These are phyloP conservation scores for Teratosphaeria nubilosa DNA, from an alignment of 2,329 filamentous ascomycete species.

Conservation along the genomic window DNA sequence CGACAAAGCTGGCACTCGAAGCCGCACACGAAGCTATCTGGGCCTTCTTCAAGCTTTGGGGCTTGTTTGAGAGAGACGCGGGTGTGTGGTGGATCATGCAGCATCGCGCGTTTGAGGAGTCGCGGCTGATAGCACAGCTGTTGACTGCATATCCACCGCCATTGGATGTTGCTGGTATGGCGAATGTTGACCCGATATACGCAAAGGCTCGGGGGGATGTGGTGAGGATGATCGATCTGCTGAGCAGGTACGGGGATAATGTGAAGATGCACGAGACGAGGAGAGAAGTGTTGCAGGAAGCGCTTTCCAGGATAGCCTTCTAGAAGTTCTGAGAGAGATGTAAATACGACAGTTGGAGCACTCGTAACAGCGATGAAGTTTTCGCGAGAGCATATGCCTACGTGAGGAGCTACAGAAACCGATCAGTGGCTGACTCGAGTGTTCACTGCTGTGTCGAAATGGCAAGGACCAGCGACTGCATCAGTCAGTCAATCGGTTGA, in stretches of 20 bases:
- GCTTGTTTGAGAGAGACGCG: conserved; percentile 58
- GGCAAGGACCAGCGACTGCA: no score
- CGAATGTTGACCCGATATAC: conserved; percentile 20
- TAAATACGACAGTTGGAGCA: no score
- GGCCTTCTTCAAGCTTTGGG: conserved; percentile 64
- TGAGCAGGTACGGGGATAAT: conserved; percentile 34
- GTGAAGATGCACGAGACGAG: conserved; percentile 39
- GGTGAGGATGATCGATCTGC: conserved; percentile 34
- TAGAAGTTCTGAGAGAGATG: not conserved
- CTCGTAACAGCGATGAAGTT: no score
- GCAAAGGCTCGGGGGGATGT: conserved; percentile 34
- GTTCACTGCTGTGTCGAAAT: no score
- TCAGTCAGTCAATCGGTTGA: no score
- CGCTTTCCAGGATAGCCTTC: conserved; percentile 7
- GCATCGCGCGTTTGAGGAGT: conserved; percentile 67
- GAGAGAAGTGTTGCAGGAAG: conserved; percentile 36
- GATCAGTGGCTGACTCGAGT: no score
- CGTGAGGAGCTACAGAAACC: no score
- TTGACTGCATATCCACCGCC: conserved; percentile 6
- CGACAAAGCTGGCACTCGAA: conserved; percentile 60
- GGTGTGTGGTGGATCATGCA: conserved; percentile 80
- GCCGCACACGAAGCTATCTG: conserved; percentile 65
- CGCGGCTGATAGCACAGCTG: conserved; percentile 28
- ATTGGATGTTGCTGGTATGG: conserved; percentile 1
- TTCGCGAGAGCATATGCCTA: no score